A percentile compares a stretch with the other conserved stretches of the same genome.
Conservation (phyloP, 2,329 filamentous ascomycete genomes). For the Aspergillus japonicus region DNA sequence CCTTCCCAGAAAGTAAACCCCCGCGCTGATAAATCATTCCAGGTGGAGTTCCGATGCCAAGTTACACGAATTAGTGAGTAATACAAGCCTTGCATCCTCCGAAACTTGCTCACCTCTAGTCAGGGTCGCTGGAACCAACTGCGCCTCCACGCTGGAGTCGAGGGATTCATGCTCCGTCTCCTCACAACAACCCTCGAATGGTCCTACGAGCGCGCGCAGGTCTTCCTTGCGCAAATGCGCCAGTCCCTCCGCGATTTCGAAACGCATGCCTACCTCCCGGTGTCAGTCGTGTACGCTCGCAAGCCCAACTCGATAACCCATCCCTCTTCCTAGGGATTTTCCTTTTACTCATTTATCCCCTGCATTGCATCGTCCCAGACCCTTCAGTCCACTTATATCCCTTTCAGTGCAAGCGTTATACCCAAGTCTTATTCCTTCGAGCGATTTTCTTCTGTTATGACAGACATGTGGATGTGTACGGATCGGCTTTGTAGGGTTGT, state of each 20-base stretch:
- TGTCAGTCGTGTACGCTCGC: conserved; percentile 20
- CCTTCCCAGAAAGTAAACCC: neutral
- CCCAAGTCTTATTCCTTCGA: neutral
- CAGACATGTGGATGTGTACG: neutral
- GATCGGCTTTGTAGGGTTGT: neutral
- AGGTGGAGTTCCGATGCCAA: conserved; percentile 24
- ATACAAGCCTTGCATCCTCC: too few relatives aligned
- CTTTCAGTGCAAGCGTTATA: neutral
- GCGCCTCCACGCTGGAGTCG: conserved; percentile 20
- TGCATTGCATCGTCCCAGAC: neutral
- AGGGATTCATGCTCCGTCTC: conserved; percentile 24
- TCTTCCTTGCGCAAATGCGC: conserved; percentile 26
- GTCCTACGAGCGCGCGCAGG: conserved; percentile 24
- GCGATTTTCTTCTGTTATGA: neutral
- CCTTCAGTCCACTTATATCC: neutral
- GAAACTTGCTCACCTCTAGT: neutral
- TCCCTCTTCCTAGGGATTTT: neutral
- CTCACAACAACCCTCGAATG: conserved; percentile 24
- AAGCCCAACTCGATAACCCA: conserved; percentile 10
- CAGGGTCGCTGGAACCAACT: conserved; percentile 24
- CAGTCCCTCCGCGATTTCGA: conserved; percentile 20
- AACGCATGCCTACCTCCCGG: conserved; percentile 24
- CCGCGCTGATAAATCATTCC: neutral
- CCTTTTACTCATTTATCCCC: neutral
- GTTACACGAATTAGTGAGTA: conserved; percentile 21